phyloP scores from a whole-genome alignment of 176 grass and related monocot genomes.

The Zoysia japonica region DNA sequence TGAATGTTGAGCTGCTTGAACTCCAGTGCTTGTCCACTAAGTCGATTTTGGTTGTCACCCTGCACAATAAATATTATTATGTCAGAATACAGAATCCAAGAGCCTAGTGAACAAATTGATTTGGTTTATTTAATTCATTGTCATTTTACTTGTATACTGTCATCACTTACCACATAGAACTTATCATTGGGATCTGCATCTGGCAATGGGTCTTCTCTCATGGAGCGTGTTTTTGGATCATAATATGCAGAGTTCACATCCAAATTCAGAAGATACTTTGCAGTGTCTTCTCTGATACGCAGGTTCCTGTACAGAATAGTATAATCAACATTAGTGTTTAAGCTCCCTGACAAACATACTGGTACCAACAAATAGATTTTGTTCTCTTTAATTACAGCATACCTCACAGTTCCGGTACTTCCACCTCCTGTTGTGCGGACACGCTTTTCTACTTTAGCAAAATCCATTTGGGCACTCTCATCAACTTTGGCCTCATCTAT shows the following conservation, averaged over 20 bases:
- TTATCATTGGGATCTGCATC: constrained; percentile 97
- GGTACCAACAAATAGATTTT: neutral
- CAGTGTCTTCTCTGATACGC: constrained; percentile 97
- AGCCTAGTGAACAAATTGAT: neutral
- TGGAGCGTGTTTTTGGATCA: constrained; percentile 96
- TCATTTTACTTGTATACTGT: neutral
- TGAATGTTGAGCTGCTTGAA: constrained; percentile 94
- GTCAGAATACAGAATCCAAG: constrained; percentile 19
- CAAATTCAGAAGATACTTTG: constrained; percentile 88
- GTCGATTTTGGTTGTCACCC: constrained; percentile 96
- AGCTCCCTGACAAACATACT: neutral
- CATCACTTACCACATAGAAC: constrained; percentile 70
- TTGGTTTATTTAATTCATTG: neutral
- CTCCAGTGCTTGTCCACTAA: constrained; percentile 89
- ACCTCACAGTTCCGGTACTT: constrained; percentile 97
- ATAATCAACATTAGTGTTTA: constrained; percentile 6
- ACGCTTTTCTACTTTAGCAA: constrained; percentile 96
- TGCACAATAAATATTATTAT: constrained; percentile 37
- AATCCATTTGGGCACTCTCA: constrained; percentile 96
- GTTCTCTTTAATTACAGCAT: neutral
- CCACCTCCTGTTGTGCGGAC: constrained; percentile 95
- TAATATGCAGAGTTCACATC: constrained; percentile 99
- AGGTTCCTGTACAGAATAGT: constrained; percentile 62
- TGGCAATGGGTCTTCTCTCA: constrained; percentile 93
- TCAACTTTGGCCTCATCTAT: constrained; percentile 98